Conservation (phyloP, 192 early-diverging fungal species). For the Radiomyces spectabilis region DNA sequence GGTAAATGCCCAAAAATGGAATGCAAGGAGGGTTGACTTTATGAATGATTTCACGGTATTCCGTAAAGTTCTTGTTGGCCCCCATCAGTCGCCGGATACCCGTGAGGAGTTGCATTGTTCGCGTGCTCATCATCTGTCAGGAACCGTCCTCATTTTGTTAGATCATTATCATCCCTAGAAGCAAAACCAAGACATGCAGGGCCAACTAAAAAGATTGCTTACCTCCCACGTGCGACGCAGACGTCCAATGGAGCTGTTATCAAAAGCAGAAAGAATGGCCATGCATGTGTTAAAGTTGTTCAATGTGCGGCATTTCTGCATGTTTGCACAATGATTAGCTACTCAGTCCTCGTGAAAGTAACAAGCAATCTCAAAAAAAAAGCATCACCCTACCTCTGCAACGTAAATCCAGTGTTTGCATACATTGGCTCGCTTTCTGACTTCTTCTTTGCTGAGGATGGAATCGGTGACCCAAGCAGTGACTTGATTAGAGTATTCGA, state of each 20-base stretch:
- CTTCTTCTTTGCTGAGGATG: constrained; percentile 74
- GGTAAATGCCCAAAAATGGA: constrained; percentile 74
- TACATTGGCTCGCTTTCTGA: constrained; percentile 67
- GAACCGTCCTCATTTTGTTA: too few relatives aligned
- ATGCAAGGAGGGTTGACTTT: constrained; percentile 62
- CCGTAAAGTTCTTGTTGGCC: constrained; percentile 63
- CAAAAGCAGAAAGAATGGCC: constrained; percentile 79
- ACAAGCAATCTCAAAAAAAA: background rate
- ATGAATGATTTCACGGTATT: constrained; percentile 71
- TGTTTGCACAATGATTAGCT: too few relatives aligned
- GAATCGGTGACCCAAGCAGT: constrained; percentile 84
- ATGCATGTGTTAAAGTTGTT: constrained; percentile 93
- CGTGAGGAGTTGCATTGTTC: constrained; percentile 49
- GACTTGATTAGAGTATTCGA: constrained; percentile 71
- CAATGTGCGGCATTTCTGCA: constrained; percentile 53
- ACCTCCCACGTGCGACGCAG: constrained; percentile 89
- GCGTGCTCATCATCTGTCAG: constrained; percentile 16
- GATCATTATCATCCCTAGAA: too few relatives aligned
- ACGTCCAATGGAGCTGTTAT: constrained; percentile 80
- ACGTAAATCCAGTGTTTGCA: constrained; percentile 80
- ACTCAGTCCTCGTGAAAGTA: too few relatives aligned
- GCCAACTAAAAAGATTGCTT: too few relatives aligned
- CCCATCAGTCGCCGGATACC: constrained; percentile 68
- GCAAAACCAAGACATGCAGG: too few relatives aligned
- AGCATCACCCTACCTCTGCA: constrained; percentile 41